These are phyloP conservation scores for Sungouiella blattae DNA, from an alignment of 805 yeast genomes.

Conservation along the genomic window DNA sequence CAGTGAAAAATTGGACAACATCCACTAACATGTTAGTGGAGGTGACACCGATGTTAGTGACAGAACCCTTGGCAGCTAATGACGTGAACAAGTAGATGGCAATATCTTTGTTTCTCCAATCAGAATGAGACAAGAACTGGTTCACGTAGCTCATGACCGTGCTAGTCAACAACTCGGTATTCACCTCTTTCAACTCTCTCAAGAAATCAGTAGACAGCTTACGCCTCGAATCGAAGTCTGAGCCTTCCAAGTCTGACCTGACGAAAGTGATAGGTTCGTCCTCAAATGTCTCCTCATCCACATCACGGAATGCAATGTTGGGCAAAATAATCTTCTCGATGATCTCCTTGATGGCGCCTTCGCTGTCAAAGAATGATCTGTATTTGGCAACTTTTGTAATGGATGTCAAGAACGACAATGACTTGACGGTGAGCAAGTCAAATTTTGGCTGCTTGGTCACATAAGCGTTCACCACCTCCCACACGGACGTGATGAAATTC, in stretches of 20 bases:
- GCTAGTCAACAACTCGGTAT: slow-evolving; percentile 69
- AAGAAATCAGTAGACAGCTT: slow-evolving; percentile 90
- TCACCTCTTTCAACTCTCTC: slow-evolving; percentile 76
- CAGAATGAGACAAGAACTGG: slow-evolving; percentile 50
- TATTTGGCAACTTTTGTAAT: slow-evolving; percentile 70
- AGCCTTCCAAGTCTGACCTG: slow-evolving; percentile 90
- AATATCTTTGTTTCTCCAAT: slow-evolving; percentile 86
- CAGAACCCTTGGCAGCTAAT: slow-evolving; percentile 84
- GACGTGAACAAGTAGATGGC: slow-evolving; percentile 84
- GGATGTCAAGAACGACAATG: slow-evolving; percentile 78
- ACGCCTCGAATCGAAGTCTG: slow-evolving; percentile 89
- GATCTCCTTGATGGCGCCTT: slow-evolving; percentile 63
- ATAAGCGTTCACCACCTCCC: slow-evolving; percentile 65
- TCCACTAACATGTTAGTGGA: slow-evolving; percentile 82
- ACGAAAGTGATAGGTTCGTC: slow-evolving; percentile 95
- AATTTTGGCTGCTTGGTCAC: slow-evolving; percentile 70
- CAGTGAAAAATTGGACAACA: slow-evolving; percentile 79
- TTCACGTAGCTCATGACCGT: slow-evolving; percentile 72
- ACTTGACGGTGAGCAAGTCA: slow-evolving; percentile 79
- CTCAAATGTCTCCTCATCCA: slow-evolving; percentile 90
- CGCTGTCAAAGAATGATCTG: slow-evolving; percentile 47
- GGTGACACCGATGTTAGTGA: slow-evolving; percentile 84
- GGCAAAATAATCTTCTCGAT: slow-evolving; percentile 85
- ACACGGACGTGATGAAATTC: slow-evolving; percentile 74
- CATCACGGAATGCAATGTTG: slow-evolving; percentile 77